phyloP scores from a whole-genome alignment of 2,329 filamentous ascomycete species.

The Botrytis cinerea region DNA sequence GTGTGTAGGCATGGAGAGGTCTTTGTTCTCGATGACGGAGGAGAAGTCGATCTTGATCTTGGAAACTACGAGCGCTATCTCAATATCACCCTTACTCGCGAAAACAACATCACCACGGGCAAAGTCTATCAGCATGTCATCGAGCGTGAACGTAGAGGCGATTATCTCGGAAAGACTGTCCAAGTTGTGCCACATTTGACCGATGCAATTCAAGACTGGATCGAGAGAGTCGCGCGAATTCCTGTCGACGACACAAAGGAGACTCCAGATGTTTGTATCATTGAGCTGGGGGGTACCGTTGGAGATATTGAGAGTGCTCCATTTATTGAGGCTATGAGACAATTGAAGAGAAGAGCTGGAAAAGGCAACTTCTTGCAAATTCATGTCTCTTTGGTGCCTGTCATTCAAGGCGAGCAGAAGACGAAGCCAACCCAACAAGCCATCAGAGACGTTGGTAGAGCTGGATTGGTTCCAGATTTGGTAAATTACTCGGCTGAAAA shows the following conservation, averaged over 20 bases:
- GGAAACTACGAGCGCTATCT: constrained; percentile 82
- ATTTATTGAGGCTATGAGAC: constrained; percentile 83
- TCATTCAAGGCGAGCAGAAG: constrained; percentile 73
- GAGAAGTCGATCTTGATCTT: constrained; percentile 73
- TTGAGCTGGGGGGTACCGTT: constrained; percentile 68
- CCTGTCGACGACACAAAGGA: constrained; percentile 83
- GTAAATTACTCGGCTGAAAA: constrained; percentile 44
- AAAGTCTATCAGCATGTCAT: constrained; percentile 94
- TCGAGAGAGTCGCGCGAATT: constrained; percentile 79
- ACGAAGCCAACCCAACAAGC: constrained; percentile 96
- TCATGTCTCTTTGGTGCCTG: constrained; percentile 84
- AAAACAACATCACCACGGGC: constrained; percentile 96
- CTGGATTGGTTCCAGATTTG: constrained; percentile 62
- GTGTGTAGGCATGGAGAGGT: constrained; percentile 74
- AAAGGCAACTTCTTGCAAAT: constrained; percentile 85
- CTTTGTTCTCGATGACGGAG: constrained; percentile 83
- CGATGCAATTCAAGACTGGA: constrained; percentile 89
- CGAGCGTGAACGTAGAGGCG: constrained; percentile 61
- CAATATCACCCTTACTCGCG: constrained; percentile 73
- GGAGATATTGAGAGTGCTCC: constrained; percentile 86
- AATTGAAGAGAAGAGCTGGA: constrained; percentile 71
- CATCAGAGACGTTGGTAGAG: constrained; percentile 61
- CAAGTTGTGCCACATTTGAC: constrained; percentile 94
- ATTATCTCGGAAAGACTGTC: constrained; percentile 82
- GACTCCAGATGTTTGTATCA: constrained; percentile 89